Conservation (phyloP, 352 stramenopile genomes). For the Lagenidium giganteum region DNA sequence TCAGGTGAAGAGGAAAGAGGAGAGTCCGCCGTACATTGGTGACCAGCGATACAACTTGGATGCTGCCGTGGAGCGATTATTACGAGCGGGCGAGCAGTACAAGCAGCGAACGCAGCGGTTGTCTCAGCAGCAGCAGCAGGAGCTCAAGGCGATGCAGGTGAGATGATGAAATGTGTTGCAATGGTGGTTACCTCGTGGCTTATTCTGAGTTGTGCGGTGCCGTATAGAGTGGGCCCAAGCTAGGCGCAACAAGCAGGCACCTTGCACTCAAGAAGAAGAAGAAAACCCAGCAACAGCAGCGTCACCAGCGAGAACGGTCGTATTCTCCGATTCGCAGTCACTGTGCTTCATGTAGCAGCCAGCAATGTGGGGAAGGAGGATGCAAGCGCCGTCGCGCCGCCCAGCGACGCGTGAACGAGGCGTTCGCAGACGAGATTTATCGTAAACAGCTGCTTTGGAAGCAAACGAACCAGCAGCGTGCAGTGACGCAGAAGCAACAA, state of each 20-base stretch:
- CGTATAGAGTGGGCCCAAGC: constrained; percentile 35
- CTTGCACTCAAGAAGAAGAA: constrained; percentile 26
- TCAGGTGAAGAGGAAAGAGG: neutral
- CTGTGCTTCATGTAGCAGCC: constrained; percentile 2
- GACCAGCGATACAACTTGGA: constrained; percentile 1
- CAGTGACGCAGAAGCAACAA: constrained; percentile 23
- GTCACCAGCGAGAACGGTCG: neutral
- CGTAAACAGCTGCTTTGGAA: constrained; percentile 60
- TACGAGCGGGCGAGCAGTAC: constrained; percentile 30
- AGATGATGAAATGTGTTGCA: neutral
- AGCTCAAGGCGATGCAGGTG: constrained; percentile 35
- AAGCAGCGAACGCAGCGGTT: constrained; percentile 32
- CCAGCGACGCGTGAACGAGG: neutral
- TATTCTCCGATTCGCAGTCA: constrained; percentile 3
- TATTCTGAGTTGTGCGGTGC: neutral
- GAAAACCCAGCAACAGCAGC: neutral
- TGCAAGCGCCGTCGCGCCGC: neutral
- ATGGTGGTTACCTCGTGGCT: neutral
- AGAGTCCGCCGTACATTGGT: too few species aligned
- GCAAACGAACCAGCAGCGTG: constrained; percentile 29
- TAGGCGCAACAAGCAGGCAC: constrained; percentile 38
- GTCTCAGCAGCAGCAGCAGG: constrained; percentile 21
- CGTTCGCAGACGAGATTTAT: constrained; percentile 42
- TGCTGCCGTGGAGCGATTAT: constrained; percentile 27
- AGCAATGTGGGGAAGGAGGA: neutral